A percentile compares a stretch with the other conserved stretches of the same genome.
Conservation (phyloP, 306 rosid genomes). For the Styphnolobium japonicum region DNA sequence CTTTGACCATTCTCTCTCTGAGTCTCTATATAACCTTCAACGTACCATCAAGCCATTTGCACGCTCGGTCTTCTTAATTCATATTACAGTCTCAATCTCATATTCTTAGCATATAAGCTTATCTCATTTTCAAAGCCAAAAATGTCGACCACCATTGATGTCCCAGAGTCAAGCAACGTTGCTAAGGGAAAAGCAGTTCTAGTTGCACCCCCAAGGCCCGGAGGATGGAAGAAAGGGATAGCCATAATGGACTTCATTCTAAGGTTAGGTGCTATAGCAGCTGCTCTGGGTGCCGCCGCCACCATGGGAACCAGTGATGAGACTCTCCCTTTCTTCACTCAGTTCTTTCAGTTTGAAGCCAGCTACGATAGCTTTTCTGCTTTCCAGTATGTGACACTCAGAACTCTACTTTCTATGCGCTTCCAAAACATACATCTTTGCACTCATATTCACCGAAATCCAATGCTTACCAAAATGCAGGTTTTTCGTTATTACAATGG, state of each 20-base stretch:
- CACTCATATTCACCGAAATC: background rate
- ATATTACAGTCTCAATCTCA: conserved; percentile 20
- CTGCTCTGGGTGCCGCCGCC: conserved; percentile 65
- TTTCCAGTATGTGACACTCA: conserved; percentile 54
- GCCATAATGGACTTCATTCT: conserved; percentile 67
- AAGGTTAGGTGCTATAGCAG: conserved; percentile 68
- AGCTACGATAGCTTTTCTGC: conserved; percentile 75
- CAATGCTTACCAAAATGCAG: conserved; percentile 41
- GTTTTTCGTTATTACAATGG: conserved; percentile 80
- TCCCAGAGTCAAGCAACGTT: conserved; percentile 46
- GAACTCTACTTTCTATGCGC: background rate
- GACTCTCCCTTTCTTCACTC: conserved; percentile 90
- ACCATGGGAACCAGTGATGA: conserved; percentile 80
- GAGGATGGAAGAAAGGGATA: conserved; percentile 64
- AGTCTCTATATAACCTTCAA: conserved; percentile 37
- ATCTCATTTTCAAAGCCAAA: background rate
- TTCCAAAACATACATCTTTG: background rate
- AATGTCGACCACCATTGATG: conserved; percentile 60
- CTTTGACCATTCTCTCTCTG: conserved; percentile 28
- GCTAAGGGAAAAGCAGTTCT: conserved; percentile 36
- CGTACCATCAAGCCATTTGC: conserved; percentile 20
- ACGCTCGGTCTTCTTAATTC: conserved; percentile 38
- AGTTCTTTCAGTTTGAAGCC: conserved; percentile 93
- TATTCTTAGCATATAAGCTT: background rate
- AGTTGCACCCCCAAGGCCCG: conserved; percentile 14